phyloP scores from a whole-genome alignment of 352 stramenopile genomes.

The Plasmopara muralis region DNA sequence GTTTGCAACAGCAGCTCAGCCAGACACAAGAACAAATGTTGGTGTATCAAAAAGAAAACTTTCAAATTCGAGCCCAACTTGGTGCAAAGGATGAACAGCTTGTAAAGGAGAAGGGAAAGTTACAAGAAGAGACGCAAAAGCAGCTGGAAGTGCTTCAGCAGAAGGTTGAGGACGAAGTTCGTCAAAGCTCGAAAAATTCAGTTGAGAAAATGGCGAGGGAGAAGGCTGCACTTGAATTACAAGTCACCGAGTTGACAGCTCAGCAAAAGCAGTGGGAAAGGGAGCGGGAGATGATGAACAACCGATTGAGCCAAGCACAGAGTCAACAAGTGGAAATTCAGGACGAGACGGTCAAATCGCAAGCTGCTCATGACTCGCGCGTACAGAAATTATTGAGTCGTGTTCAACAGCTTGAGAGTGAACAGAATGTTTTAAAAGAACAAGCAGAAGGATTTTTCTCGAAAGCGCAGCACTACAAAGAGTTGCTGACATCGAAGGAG shows the following conservation, averaged over 20 bases:
- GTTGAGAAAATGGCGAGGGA: conserved; percentile 37
- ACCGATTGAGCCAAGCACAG: conserved; percentile 41
- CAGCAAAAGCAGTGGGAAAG: conserved; percentile 48
- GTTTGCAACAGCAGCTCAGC: conserved; percentile 53
- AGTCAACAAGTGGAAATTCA: conserved; percentile 47
- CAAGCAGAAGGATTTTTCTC: conserved; percentile 39
- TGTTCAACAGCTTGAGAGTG: conserved; percentile 39
- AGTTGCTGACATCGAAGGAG: conserved; percentile 41
- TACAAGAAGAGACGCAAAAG: conserved; percentile 54
- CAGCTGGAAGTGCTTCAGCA: conserved; percentile 51
- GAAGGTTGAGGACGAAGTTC: conserved; percentile 50
- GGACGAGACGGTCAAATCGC: conserved; percentile 46
- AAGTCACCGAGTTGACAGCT: conserved; percentile 34
- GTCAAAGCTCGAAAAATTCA: conserved; percentile 47
- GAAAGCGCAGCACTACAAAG: conserved; percentile 42
- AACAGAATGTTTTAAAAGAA: conserved; percentile 32
- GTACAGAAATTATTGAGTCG: conserved; percentile 43
- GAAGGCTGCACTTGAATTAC: conserved; percentile 36
- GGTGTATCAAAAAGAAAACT: conserved; percentile 66
- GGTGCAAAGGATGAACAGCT: conserved; percentile 53
- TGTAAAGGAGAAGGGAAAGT: conserved; percentile 41
- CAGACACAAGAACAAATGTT: conserved; percentile 66
- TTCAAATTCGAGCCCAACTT: conserved; percentile 43
- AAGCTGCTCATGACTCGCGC: conserved; percentile 38
- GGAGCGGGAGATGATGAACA: conserved; percentile 44